phyloP scores from a whole-genome alignment of 768 basidiomycete genomes.

The Coprinopsis strossmayeri region DNA sequence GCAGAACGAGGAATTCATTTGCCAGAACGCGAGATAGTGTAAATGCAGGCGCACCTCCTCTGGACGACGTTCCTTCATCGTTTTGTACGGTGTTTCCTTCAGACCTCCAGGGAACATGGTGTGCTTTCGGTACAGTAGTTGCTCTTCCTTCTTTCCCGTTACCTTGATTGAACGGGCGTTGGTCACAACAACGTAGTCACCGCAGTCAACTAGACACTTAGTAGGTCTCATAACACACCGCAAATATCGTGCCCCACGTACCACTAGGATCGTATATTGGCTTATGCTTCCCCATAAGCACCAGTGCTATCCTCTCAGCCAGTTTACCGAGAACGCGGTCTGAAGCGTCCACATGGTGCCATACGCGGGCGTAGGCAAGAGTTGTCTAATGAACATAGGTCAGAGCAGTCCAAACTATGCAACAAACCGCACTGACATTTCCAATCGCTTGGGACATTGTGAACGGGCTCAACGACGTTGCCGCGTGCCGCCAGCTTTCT shows the following conservation, averaged over 20 bases:
- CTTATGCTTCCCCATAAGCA: slow-evolving; percentile 99
- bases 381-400: slow-evolving; percentile 56
- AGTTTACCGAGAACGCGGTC: slow-evolving; percentile 92
- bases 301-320: slow-evolving; percentile 88
- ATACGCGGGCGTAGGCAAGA: slow-evolving; percentile 89
- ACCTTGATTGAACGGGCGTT: slow-evolving; percentile 80
- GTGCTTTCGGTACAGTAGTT: slow-evolving; percentile 84
- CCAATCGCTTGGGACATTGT: slow-evolving; percentile 10
- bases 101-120: slow-evolving; percentile 91
- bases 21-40: not conserved
- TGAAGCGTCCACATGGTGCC: slow-evolving; percentile 92
- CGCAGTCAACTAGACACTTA: slow-evolving; percentile 71
- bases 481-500: not conserved
- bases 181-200: slow-evolving; percentile 96
- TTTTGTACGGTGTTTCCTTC: slow-evolving; percentile 82
- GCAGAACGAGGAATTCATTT: not conserved
- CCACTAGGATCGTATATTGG: slow-evolving; percentile 92
- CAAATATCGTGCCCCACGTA: slow-evolving; percentile 27
- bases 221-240: not conserved
- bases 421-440: slow-evolving; percentile 16
- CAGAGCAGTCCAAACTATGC: not conserved
- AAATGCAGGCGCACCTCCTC: slow-evolving; percentile 80
- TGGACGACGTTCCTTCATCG: slow-evolving; percentile 79
- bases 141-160: slow-evolving; percentile 84
- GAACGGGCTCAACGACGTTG: slow-evolving; percentile 9